Base-by-base conservation (phyloP, 208 protist genomes). In the Balamuthia mandrillaris region DNA sequence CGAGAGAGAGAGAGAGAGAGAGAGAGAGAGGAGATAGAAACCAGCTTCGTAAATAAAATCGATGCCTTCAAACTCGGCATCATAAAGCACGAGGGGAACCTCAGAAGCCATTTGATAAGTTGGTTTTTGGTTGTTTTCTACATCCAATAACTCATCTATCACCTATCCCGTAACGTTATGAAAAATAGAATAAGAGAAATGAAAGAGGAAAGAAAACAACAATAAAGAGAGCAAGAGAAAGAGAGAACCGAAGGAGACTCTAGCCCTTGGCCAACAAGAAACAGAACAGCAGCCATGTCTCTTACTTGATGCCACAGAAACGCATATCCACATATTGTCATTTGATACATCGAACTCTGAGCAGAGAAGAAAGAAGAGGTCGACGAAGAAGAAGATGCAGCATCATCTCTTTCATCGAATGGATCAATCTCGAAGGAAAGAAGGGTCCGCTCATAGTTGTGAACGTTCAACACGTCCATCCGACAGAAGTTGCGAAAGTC, bases 401-500 rank as follows among this genome's bases (percentile, higher is more conserved):
- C 21, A 44, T 44, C 37, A 39, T 72, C 41, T 37, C 45, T 42
- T 10, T 39, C n/a, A 39, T 41, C 47, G 31, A 85, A 18, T 5
- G 54, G 33, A 5, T 10, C 49, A 35, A 54, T 81, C 24, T 81
- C 47, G 7, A 39, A 94, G 31, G 31, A 78, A 88, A 66, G 93
- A 94, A 6, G 81, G 74, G 91, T 92, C 27, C 96, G 94, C 54
- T 84, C 88, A 70, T 96, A 98, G 86, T 95, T 97, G 82, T 87
- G 92, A 10, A 96, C 95, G 72, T 96, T 95, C 41, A 96, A 91
- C 18, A 96, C 93, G 87, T 98, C 96, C 78, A 97, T 96, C 84
- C 98, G 98, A 90, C 97, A 98, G 79, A 99, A 98, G 89, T 98
- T 98, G 45, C 95, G 91, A 87, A 97, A 99, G 90, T 97, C 96